Percentiles rank a stretch among this genome's conserved stretches.
Evolutionary conservation across 1,139 yeast genomes (phyloP).

Genomic region (Waltiozyma solani): DNA sequence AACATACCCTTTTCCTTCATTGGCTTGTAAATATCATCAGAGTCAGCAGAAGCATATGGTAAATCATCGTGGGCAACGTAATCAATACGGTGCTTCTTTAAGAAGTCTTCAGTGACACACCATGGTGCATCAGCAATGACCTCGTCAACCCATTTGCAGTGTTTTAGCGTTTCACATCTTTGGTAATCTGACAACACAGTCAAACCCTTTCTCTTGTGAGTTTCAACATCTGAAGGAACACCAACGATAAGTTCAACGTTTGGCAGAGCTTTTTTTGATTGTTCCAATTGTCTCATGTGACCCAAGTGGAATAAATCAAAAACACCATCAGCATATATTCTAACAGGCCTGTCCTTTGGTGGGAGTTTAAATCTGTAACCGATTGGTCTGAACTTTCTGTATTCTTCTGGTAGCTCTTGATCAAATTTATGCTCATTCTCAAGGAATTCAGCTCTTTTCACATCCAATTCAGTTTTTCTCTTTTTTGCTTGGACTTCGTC

Average conservation of each 20-base stretch:
- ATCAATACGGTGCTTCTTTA: slow-evolving; percentile 73
- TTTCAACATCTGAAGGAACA: slow-evolving; percentile 79
- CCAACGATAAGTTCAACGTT: slow-evolving; percentile 85
- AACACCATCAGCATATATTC: slow-evolving; percentile 96
- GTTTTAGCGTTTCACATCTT: slow-evolving; percentile 78
- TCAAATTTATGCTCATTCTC: slow-evolving; percentile 46
- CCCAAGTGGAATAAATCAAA: slow-evolving; percentile 95
- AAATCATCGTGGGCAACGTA: slow-evolving; percentile 97
- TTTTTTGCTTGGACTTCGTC: slow-evolving; percentile 4
- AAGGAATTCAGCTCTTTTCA: slow-evolving; percentile 24
- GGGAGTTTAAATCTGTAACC: slow-evolving; percentile 74
- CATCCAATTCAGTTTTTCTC: slow-evolving; percentile 16
- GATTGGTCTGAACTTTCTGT: slow-evolving; percentile 58
- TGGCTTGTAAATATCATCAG: slow-evolving; percentile 88
- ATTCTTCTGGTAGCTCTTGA: slow-evolving; percentile 49
- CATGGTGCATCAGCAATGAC: slow-evolving; percentile 93
- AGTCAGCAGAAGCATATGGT: slow-evolving; percentile 82
- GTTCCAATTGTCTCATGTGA: slow-evolving; percentile 95
- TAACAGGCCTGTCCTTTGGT: slow-evolving; percentile 74
- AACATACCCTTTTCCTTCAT: slow-evolving; percentile 87
- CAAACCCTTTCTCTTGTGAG: slow-evolving; percentile 87
- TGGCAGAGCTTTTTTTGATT: slow-evolving; percentile 87
- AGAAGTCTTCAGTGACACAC: slow-evolving; percentile 81
- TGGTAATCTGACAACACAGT: slow-evolving; percentile 86
- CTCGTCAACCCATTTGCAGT: slow-evolving; percentile 96